These are phyloP conservation scores for Ostreobium quekettii DNA, from an alignment of 139 green algal genomes.

Conservation along the genomic window DNA sequence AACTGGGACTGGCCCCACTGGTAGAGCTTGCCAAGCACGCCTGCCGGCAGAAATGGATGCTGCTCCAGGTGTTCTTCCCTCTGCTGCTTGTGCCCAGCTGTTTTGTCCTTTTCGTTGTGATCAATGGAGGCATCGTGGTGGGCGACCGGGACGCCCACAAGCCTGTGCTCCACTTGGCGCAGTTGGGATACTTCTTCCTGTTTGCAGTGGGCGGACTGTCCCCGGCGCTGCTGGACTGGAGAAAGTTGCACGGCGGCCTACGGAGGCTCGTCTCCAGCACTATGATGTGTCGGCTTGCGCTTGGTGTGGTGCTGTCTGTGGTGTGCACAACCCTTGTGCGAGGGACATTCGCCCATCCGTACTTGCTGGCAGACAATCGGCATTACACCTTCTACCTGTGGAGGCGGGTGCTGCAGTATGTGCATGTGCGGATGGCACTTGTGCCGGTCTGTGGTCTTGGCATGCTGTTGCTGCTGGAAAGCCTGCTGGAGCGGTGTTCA, in stretches of 20 bases:
- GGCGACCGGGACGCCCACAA: slow-evolving; percentile 67
- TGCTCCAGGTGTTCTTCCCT: slow-evolving; percentile 33
- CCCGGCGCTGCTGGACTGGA: slow-evolving; percentile 24
- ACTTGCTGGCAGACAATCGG: slow-evolving; percentile 88
- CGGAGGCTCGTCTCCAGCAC: not conserved
- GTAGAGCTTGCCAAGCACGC: not conserved
- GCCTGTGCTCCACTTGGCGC: slow-evolving; percentile 53
- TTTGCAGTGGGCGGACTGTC: slow-evolving; percentile 43
- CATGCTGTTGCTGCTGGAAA: slow-evolving; percentile 24
- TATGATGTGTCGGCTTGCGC: not conserved
- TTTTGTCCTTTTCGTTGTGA: slow-evolving; percentile 68
- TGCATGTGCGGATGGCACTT: slow-evolving; percentile 30
- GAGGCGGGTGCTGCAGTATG: slow-evolving; percentile 38
- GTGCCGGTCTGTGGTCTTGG: slow-evolving; percentile 39
- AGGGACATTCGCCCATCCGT: slow-evolving; percentile 60
- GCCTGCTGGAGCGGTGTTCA: slow-evolving; percentile 18
- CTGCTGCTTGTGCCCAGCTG: slow-evolving; percentile 37
- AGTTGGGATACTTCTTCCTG: slow-evolving; percentile 73
- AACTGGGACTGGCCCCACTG: slow-evolving; percentile 3
- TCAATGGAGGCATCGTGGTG: slow-evolving; percentile 80
- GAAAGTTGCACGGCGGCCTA: not conserved
- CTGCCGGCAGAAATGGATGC: not conserved
- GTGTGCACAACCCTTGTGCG: slow-evolving; percentile 35
- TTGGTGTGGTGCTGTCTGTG: slow-evolving; percentile 2
- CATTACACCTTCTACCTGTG: slow-evolving; percentile 94